Base-by-base conservation (phyloP, 2,329 filamentous ascomycete species). In the Pseudogymnoascus sp. region DNA sequence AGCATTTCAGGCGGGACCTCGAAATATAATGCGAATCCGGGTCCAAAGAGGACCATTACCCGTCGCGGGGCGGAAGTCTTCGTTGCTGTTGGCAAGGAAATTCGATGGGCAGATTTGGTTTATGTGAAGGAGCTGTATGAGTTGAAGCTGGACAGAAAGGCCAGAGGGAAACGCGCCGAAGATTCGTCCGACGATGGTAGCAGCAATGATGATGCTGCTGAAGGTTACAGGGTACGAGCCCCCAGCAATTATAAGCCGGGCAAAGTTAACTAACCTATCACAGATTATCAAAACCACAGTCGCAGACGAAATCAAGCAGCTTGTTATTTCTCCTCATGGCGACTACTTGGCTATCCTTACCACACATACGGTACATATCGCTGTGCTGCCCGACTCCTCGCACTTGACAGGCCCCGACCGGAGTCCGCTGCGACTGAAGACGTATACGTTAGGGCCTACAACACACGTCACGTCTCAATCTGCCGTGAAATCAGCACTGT, bases 381-480 rank as follows among this genome's bases (percentile, higher is more conserved):
- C 90, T 63, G 80, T 93, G n/a, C 81, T 97, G 4, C 93, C 93
- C 26, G 89, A 96, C 68, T 80, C 88, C 0, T 86, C 88, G 7
- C 88, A 93, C 70, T 84, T 97, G 33, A 86, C 85, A 15, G 83
- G 85, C 64, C 80, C 83, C 53, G 90, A 93, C 70, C 79, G 77
- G 56, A 81, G 83, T 9, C 85, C 88, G 4, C 81, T 96, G 70
- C 90, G 90, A 71, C 82, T 93, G 31, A 96, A 91, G 75, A 91
- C 91, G 62, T 96, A 91, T 77, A 93, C 93, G 19, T 81, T 97
- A n/a, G 93, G 93, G 1, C 92, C 93, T 31, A 96, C 91, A 2
- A 92, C 89, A 3, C 93, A 97, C 75, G 91, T 97, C 59, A 88
- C 93, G 60, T 91, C 93, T 56, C 88, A 92, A 68, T 85, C 91